A percentile compares a stretch with the other conserved stretches of the same genome.
These are phyloP conservation scores for Brasenia schreberi DNA, from an alignment of 164 flowering plant species.

Conservation along the genomic window DNA sequence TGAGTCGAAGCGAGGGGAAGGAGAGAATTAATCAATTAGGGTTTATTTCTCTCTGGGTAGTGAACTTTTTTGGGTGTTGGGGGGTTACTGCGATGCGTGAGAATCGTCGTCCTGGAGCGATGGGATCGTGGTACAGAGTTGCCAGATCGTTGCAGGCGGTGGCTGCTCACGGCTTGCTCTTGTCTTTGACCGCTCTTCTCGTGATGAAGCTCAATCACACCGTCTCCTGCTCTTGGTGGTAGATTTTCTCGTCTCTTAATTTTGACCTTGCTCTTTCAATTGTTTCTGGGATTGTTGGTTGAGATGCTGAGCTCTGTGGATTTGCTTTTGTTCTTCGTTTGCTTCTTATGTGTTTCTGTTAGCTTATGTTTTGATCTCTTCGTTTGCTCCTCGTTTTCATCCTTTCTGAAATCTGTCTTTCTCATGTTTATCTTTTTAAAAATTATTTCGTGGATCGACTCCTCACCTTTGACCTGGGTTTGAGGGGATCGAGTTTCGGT, in stretches of 20 bases:
- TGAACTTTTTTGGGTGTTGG: too few species aligned
- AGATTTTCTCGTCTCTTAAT: slow-evolving; percentile 4
- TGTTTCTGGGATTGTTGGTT: too few species aligned
- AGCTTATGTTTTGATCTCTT: not conserved
- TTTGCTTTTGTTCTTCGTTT: not conserved
- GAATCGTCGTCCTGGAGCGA: not conserved
- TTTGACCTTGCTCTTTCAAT: not conserved
- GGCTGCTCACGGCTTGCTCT: slow-evolving; percentile 48
- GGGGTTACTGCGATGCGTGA: too few species aligned
- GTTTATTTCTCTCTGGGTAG: too few species aligned
- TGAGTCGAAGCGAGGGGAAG: too few species aligned
- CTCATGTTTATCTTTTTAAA: not conserved
- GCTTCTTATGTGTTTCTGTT: not conserved
- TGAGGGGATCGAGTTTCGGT: too few species aligned
- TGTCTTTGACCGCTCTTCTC: slow-evolving; percentile 61
- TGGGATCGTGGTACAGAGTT: slow-evolving; percentile 47
- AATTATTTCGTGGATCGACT: too few species aligned
- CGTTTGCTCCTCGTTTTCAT: not conserved
- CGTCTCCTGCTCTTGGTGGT: slow-evolving; percentile 76
- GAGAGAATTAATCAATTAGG: too few species aligned
- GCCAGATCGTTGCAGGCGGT: slow-evolving; percentile 53
- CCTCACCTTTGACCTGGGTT: too few species aligned
- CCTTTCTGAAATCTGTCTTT: not conserved
- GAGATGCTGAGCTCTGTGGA: too few species aligned
- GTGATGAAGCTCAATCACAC: slow-evolving; percentile 59